A percentile compares a stretch with the other conserved stretches of the same genome.
Conservation (phyloP, 2,329 filamentous ascomycete species). For the Aspergillus bombycis region DNA sequence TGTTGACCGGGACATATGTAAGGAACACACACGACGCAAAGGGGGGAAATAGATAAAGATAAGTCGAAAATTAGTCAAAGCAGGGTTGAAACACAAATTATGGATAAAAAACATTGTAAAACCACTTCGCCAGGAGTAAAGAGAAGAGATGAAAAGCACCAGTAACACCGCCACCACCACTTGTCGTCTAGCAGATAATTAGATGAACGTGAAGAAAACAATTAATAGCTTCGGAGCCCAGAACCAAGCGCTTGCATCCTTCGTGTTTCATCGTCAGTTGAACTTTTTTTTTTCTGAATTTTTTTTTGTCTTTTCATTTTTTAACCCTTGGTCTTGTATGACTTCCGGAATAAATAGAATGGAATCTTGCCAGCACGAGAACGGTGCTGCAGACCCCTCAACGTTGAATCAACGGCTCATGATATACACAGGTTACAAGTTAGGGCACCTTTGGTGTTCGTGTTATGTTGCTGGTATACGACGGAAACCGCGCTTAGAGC, state of each 20-base stretch:
- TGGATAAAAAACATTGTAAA: constrained; percentile 27
- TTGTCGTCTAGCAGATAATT: constrained; percentile 37
- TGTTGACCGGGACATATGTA: constrained; percentile 14
- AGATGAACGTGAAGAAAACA: constrained; percentile 33
- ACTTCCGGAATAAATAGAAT: constrained; percentile 18
- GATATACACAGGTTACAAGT: constrained; percentile 27
- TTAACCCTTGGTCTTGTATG: constrained; percentile 11
- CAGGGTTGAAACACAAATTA: constrained; percentile 30
- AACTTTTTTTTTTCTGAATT: constrained; percentile 20
- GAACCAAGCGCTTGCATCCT: constrained; percentile 33
- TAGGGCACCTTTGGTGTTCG: constrained; percentile 13
- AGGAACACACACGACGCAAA: constrained; percentile 19
- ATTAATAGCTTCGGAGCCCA: constrained; percentile 32
- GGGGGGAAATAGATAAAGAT: constrained; percentile 25
- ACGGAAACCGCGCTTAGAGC: constrained; percentile 19
- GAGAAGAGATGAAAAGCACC: constrained; percentile 33
- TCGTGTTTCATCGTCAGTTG: constrained; percentile 27
- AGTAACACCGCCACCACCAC: constrained; percentile 43
- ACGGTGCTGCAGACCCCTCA: constrained; percentile 15
- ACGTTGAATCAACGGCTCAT: constrained; percentile 17
- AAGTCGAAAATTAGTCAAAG: constrained; percentile 19
- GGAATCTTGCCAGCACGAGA: constrained; percentile 19
- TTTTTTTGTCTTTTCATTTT: constrained; percentile 20
- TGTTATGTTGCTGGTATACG: constrained; percentile 19
- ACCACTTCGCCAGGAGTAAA: constrained; percentile 37